These are phyloP conservation scores for Populus tremula DNA, from an alignment of 345 rosid species.

Conservation along the genomic window DNA sequence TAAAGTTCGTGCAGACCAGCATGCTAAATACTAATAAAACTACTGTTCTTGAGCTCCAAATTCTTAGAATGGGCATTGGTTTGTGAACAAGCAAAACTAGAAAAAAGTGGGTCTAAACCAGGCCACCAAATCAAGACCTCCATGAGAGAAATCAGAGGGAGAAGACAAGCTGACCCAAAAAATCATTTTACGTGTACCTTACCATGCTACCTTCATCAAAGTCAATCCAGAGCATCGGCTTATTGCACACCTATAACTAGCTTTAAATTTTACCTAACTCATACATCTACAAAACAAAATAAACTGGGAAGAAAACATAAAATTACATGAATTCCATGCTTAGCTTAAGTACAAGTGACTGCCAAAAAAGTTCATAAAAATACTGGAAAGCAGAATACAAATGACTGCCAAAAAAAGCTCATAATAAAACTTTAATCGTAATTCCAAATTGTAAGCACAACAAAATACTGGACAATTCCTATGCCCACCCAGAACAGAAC, in stretches of 20 bases:
- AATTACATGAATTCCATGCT: not conserved
- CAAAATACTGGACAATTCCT: not conserved
- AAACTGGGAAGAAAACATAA: too few relatives aligned
- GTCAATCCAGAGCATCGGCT: slow-evolving; percentile 55
- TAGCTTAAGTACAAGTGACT: too few relatives aligned
- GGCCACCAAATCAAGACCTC: slow-evolving; percentile 33
- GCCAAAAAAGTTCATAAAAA: too few relatives aligned
- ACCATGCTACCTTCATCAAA: slow-evolving; percentile 53
- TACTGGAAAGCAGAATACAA: too few relatives aligned
- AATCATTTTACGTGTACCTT: slow-evolving; percentile 40
- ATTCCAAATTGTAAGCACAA: not conserved
- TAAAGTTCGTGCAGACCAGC: not conserved
- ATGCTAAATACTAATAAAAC: not conserved
- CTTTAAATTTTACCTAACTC: not conserved
- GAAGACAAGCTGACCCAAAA: slow-evolving; percentile 39
- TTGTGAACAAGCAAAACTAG: not conserved
- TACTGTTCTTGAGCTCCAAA: not conserved
- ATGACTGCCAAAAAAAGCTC: too few relatives aligned
- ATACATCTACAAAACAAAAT: not conserved
- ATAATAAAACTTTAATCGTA: too few relatives aligned
- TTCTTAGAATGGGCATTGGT: too few relatives aligned
- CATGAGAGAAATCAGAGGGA: slow-evolving; percentile 27
- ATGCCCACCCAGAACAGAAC: not conserved
- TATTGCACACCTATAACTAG: slow-evolving; percentile 19
- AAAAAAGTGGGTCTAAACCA: slow-evolving; percentile 30